A percentile compares a stretch with the other conserved stretches of the same genome.
These are phyloP conservation scores for Thalassiosira profunda DNA, from an alignment of 108 stramenopile species.

Conservation along the genomic window DNA sequence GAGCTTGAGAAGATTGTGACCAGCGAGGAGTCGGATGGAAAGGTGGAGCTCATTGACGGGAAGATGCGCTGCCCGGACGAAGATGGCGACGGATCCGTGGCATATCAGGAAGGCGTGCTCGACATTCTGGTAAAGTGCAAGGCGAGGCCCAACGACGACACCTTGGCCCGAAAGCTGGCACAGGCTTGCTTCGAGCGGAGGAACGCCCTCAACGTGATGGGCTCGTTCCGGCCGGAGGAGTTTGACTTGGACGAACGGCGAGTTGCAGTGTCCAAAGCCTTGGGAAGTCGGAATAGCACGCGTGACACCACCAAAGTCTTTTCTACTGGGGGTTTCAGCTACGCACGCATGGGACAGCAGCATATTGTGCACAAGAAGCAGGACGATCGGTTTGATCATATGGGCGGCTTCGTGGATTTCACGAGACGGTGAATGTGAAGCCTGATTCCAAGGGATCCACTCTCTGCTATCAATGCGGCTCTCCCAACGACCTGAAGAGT, in stretches of 20 bases:
- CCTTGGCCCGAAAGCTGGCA: constrained; percentile 11
- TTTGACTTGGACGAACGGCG: constrained; percentile 18
- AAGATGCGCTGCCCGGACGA: constrained; percentile 34
- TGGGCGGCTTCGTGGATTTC: neutral
- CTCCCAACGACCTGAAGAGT: constrained; percentile 15
- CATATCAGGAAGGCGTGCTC: constrained; percentile 24
- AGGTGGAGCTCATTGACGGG: constrained; percentile 12
- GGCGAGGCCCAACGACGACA: constrained; percentile 1
- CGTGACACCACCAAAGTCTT: constrained; percentile 7
- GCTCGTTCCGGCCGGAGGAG: constrained; percentile 24
- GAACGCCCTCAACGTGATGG: constrained; percentile 14
- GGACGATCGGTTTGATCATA: constrained; percentile 10
- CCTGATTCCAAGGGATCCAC: constrained; percentile 15
- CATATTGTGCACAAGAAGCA: neutral
- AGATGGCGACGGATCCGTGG: constrained; percentile 26
- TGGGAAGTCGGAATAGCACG: constrained; percentile 1
- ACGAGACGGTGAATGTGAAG: constrained; percentile 26
- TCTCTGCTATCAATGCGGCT: constrained; percentile 26
- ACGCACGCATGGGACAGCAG: constrained; percentile 5
- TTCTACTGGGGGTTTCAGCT: neutral
- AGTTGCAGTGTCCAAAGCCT: constrained; percentile 10
- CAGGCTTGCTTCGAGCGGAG: constrained; percentile 13
- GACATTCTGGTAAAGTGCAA: neutral
- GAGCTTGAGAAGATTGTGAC: constrained; percentile 4
- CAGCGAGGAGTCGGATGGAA: constrained; percentile 7